Base-by-base conservation (phyloP, 495 filamentous ascomycete genomes). In the Penicillium herquei region DNA sequence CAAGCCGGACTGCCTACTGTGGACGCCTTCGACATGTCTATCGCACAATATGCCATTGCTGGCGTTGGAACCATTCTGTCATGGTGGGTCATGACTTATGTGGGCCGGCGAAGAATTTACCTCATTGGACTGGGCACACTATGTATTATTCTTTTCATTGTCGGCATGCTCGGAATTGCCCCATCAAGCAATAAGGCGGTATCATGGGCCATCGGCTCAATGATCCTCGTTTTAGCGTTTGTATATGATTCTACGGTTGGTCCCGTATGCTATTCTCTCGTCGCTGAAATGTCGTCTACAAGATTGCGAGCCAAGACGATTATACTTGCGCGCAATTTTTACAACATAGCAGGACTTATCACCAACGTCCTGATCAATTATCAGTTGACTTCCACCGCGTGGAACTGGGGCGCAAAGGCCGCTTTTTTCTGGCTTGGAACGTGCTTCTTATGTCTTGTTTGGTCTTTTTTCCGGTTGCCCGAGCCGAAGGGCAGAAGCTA, bases 351-450 rank as follows among this genome's bases (percentile, higher is more conserved):
- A 35, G 78, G 78, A 40, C 86, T 88, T 55, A 69, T 88, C 39
- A 81, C 76, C 56, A 81, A 81, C 33, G 79, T 88, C 16, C 61
- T 90, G n/a, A 87, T 84, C 0, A 81, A 84, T 0, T 84, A 84
- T 59, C 84, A 85, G 78, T 68, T 89, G 18, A 89, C 85, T 63
- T 78, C 81, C 0, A 78, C 73, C 0, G 84, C 81, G 0, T 89
- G 87, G 86, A 65, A 85, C 62, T 89, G 85, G 84, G 73, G 77
- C 31, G 86, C 84, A 43, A 84, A 79, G 52, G 73, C 81, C 6
- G 85, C 81, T 7, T 88, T 88, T 64, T 87, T 89, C 71, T 90
- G 84, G 84, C 83, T 74, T 6, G 85, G 80, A 0, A 82, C 81
- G 11, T 86, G 84, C 62, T 80, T 85, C 58, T 63, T 81, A 33